These are phyloP conservation scores for Taphrina confusa DNA, from an alignment of 1,139 yeast genomes.

Conservation along the genomic window DNA sequence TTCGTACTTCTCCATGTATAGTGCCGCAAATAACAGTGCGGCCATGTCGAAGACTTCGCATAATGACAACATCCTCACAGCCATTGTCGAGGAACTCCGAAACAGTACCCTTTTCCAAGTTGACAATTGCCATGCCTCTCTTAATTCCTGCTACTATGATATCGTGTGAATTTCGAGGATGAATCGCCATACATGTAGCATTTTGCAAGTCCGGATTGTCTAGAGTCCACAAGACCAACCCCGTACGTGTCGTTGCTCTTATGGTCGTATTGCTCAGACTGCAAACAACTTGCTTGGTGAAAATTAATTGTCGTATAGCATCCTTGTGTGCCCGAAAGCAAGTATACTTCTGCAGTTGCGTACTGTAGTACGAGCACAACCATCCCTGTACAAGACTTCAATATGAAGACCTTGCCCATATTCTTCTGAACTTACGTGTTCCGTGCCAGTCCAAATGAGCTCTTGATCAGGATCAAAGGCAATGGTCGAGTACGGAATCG, in stretches of 20 bases:
- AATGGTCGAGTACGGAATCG: conserved; percentile 44
- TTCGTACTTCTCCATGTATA: conserved; percentile 52
- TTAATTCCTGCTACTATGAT: conserved; percentile 54
- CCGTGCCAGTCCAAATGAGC: conserved; percentile 84
- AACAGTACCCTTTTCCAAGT: conserved; percentile 57
- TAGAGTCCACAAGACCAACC: conserved; percentile 44
- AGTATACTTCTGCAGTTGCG: conserved; percentile 52
- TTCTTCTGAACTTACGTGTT: conserved; percentile 45
- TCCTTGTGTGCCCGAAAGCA: conserved; percentile 46
- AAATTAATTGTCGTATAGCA: conserved; percentile 44
- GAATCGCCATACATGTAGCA: conserved; percentile 45
- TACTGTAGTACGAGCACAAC: conserved; percentile 53
- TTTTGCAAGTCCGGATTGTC: conserved; percentile 44
- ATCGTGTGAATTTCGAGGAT: conserved; percentile 47
- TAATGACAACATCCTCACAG: conserved; percentile 50
- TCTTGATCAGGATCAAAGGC: conserved; percentile 71
- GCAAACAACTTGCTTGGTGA: conserved; percentile 46
- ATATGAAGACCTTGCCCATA: too few relatives aligned
- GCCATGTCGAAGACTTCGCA: conserved; percentile 72
- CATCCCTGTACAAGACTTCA: conserved; percentile 51
- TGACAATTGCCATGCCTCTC: conserved; percentile 58
- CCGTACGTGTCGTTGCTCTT: conserved; percentile 47
- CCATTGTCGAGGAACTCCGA: conserved; percentile 43
- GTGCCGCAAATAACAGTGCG: conserved; percentile 73
- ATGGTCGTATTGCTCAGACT: conserved; percentile 45